Evolutionary conservation across 169 alveolate genomes (phyloP), one percentile per base, ranked within the genome.

Genomic region (Theileria sp.): DNA sequence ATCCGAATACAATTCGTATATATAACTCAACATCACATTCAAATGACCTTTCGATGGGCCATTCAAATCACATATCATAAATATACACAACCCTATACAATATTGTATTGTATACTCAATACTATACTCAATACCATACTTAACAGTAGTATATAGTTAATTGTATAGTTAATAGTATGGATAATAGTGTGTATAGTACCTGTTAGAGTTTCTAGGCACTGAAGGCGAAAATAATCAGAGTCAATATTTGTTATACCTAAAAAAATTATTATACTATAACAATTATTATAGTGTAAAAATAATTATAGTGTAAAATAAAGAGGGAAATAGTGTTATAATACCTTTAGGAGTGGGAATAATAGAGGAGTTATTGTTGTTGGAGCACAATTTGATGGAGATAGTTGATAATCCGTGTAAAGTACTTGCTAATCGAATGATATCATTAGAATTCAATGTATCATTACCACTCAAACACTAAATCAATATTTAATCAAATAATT

Each of bases 381-480:
- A 86, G 21, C 97, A 93, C 38, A 96, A 87, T 69, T 95, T 93
- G 32, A 95, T 93, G 28, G 98, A 95, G 21, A 96, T 96, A 23
- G 98, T 94, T 25, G 96, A 93, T 71, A 96, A 86, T 25, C 98
- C 98, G 87, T 96, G 98, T 62, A 96, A 93, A 67, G 98, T 96
- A 65, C 98, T 95, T 15, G 98, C 98, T 54, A 96, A 87, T 51
- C 98, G 83, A 71, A 96, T 95, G 12, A 90, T 93, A 78, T 96
- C 98, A 80, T 96, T 96, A 49, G 97, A 92, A 34, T 96, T 84
- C 75, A 95, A 86, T 38, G 92, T 92, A 74, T 93, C 92, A 28
- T 81, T 91, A 51, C 94, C 93, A 60, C 93, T 86, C 77, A 95
- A 89, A 66, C 94, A 93, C 98, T 95, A 66, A 28, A 54, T 7